A percentile compares a stretch with the other conserved stretches of the same genome.
Evolutionary conservation across 139 green algal genomes (phyloP).

Genomic region (Tetradesmus obliquus): DNA sequence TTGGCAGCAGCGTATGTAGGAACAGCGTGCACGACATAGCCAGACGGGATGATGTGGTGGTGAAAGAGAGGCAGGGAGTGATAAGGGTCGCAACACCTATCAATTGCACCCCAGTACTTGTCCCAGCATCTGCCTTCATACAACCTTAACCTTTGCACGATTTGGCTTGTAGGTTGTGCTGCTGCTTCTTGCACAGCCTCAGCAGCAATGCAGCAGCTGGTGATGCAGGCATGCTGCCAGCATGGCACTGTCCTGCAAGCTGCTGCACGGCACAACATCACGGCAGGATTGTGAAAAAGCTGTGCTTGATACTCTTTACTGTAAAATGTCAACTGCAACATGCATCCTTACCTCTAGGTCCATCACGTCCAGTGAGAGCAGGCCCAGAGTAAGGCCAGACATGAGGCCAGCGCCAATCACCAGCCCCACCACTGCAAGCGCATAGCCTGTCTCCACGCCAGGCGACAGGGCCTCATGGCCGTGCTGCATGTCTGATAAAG

Average conservation of each 20-base stretch:
- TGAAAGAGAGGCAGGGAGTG: background rate
- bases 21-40: too few relatives aligned
- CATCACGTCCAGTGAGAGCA: constrained; percentile 67
- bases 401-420: constrained; percentile 40
- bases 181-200: too few relatives aligned
- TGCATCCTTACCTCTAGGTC: constrained; percentile 58
- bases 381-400: constrained; percentile 83
- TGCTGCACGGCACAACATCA: too few relatives aligned
- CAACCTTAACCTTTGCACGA: too few relatives aligned
- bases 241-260: too few relatives aligned
- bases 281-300: too few relatives aligned
- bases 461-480: background rate
- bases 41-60: background rate
- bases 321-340: background rate
- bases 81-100: background rate
- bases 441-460: background rate
- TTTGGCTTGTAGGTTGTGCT: too few relatives aligned
- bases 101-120: too few relatives aligned
- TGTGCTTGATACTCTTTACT: too few relatives aligned
- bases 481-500: background rate
- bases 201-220: too few relatives aligned
- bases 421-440: constrained; percentile 13
- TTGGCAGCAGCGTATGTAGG: background rate
- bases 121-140: too few relatives aligned
- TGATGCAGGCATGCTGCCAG: too few relatives aligned